Evolutionary conservation across 306 rosid species (phyloP).

Genomic region (Aeschynomene evenia): DNA sequence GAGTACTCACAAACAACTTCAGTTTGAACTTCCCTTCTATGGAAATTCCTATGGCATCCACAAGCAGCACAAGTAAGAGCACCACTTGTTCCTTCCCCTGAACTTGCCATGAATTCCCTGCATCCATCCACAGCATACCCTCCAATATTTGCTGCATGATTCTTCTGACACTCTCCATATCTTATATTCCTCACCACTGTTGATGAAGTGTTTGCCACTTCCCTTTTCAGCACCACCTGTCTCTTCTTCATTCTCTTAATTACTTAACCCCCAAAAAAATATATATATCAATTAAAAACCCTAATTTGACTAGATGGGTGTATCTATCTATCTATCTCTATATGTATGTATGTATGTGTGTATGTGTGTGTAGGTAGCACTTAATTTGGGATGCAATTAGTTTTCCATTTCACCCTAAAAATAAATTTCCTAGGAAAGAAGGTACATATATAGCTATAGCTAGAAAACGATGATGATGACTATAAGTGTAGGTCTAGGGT

Average conservation of each 20-base stretch:
- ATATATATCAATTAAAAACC: conserved; percentile 7
- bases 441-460: background rate
- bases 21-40: conserved; percentile 62
- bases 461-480: background rate
- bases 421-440: background rate
- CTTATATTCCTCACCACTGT: conserved; percentile 55
- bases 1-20: conserved; percentile 95
- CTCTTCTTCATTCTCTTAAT: conserved; percentile 81
- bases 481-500: conserved; percentile 5
- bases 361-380: background rate
- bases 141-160: conserved; percentile 84
- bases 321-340: too few relatives aligned
- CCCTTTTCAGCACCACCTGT: conserved; percentile 63
- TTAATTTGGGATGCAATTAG: background rate
- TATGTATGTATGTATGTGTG: too few relatives aligned
- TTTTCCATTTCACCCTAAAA: conserved; percentile 15
- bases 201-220: conserved; percentile 55
- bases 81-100: conserved; percentile 52
- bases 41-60: conserved; percentile 86
- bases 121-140: conserved; percentile 96
- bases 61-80: conserved; percentile 87
- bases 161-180: conserved; percentile 89
- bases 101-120: conserved; percentile 77
- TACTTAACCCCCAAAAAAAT: too few relatives aligned
- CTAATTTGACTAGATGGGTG: conserved; percentile 16